These are phyloP conservation scores for Penicillium crustosum DNA, from an alignment of 2,329 filamentous ascomycete genomes.

Conservation along the genomic window DNA sequence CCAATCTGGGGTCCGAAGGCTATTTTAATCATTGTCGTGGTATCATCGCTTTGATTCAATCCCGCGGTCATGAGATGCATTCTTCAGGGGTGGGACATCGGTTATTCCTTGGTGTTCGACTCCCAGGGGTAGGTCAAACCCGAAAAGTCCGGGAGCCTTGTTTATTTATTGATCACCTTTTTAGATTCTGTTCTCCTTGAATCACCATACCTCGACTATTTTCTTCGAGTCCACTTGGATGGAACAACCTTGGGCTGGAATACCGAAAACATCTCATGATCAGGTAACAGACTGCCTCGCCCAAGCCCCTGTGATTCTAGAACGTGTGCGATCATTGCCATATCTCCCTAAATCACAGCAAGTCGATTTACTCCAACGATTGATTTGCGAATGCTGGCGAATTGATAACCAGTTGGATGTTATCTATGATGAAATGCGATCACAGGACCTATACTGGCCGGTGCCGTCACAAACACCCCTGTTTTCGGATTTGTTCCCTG, in stretches of 20 bases:
- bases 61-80: constrained; percentile 36
- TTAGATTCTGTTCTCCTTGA: neutral
- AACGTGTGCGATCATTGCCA: constrained; percentile 14
- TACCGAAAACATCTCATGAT: constrained; percentile 28
- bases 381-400: neutral
- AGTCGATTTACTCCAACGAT: neutral
- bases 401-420: neutral
- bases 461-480: neutral
- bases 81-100: constrained; percentile 32
- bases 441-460: neutral
- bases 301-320: constrained; percentile 26
- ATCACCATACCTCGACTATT: neutral
- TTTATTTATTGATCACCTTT: neutral
- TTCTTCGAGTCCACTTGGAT: constrained; percentile 30
- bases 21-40: constrained; percentile 37
- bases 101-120: constrained; percentile 35
- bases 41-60: constrained; percentile 33
- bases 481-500: constrained; percentile 26
- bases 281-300: constrained; percentile 34
- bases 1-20: constrained; percentile 27
- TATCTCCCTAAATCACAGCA: neutral
- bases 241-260: constrained; percentile 29
- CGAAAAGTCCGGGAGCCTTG: neutral
- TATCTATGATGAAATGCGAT: neutral
- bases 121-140: neutral